These are phyloP conservation scores for Asclepias syriaca DNA, from an alignment of 257 asterid genomes.

Conservation along the genomic window DNA sequence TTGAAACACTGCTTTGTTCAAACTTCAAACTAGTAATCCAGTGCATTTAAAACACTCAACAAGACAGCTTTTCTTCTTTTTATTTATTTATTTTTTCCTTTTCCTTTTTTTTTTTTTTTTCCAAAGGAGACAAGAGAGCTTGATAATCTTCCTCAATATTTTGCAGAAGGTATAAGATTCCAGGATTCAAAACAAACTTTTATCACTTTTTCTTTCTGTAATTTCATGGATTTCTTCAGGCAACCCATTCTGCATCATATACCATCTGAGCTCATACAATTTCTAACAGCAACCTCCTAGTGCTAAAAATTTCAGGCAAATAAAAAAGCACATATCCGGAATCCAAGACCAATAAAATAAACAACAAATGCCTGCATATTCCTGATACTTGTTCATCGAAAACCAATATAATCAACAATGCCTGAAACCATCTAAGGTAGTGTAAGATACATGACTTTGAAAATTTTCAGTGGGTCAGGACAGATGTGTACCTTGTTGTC, in stretches of 20 bases:
- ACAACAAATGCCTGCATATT: not conserved
- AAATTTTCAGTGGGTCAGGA: not conserved
- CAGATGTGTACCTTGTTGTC: conserved; percentile 59
- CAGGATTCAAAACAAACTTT: not conserved
- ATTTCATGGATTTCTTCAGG: not conserved
- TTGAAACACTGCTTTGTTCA: not conserved
- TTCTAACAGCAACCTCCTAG: not conserved
- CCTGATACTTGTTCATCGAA: not conserved
- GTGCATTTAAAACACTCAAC: not conserved
- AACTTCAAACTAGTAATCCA: not conserved
- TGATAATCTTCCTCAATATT: not conserved
- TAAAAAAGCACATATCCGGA: not conserved
- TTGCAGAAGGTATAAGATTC: not conserved
- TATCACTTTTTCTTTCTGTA: not conserved
- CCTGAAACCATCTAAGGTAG: not conserved
- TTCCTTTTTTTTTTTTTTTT: no score
- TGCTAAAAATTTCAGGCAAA: not conserved
- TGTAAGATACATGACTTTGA: conserved; percentile 3
- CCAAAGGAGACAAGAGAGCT: no score
- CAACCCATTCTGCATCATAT: conserved; percentile 4
- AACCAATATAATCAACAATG: not conserved
- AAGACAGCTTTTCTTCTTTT: not conserved
- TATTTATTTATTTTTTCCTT: no score
- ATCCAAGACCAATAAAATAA: not conserved
- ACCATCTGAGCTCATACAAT: not conserved